Percentiles rank a stretch among this genome's conserved stretches.
phyloP scores from a whole-genome alignment of 169 alveolate species.

The Besnoitia besnoiti region DNA sequence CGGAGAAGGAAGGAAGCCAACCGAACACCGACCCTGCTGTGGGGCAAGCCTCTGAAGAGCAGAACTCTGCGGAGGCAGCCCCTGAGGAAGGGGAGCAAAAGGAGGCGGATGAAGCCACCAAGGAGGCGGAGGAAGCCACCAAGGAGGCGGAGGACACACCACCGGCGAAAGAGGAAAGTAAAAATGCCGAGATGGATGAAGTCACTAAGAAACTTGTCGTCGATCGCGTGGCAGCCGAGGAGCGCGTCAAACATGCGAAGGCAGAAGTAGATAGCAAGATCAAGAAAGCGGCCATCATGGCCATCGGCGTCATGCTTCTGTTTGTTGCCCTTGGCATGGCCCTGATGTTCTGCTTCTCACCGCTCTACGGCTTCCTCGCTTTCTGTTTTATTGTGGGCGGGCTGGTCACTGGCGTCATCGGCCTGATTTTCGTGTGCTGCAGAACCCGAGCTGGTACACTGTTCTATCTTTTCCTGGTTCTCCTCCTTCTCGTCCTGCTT shows the following conservation, averaged over 20 bases:
- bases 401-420: not conserved
- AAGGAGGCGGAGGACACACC: no score
- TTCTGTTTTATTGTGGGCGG: not conserved
- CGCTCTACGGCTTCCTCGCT: not conserved
- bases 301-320: not conserved
- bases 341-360: not conserved
- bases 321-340: not conserved
- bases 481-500: not conserved
- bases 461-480: not conserved
- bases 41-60: no score
- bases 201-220: not conserved
- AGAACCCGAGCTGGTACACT: not conserved
- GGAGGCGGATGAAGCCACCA: no score
- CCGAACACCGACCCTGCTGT: no score
- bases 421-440: not conserved
- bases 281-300: not conserved
- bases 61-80: no score
- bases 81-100: no score
- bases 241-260: not conserved
- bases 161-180: no score
- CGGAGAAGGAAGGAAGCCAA: no score
- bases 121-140: no score
- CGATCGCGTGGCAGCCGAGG: not conserved
- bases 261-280: not conserved
- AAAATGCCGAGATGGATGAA: not conserved